Percentiles rank a stretch among this genome's conserved stretches.
Evolutionary conservation across 805 yeast species (phyloP).

Genomic region (Wickerhamomyces bovis): DNA sequence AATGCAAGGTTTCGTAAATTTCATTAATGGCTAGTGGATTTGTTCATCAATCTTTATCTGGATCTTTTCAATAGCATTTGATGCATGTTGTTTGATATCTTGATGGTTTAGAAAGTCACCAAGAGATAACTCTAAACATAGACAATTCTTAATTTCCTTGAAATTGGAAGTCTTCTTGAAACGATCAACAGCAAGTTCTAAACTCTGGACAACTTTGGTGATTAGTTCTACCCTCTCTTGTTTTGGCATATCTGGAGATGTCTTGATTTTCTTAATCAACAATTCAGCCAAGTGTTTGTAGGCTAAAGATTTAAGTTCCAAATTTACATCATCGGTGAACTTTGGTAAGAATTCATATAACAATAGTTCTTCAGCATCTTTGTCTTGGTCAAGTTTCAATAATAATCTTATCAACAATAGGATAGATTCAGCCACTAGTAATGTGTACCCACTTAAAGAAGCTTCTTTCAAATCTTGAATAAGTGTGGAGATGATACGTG

Average conservation of each 20-base stretch:
- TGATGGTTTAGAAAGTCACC: conserved; percentile 27
- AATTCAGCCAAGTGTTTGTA: conserved; percentile 29
- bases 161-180: conserved; percentile 35
- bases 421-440: conserved; percentile 41
- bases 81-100: conserved; percentile 25
- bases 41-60: not conserved
- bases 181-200: conserved; percentile 40
- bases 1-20: not conserved
- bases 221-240: conserved; percentile 1
- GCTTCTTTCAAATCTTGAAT: conserved; percentile 46
- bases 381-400: conserved; percentile 31
- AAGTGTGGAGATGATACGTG: conserved; percentile 44
- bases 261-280: conserved; percentile 10
- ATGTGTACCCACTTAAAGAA: conserved; percentile 37
- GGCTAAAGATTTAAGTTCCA: conserved; percentile 34
- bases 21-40: conserved; percentile 1
- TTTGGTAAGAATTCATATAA: conserved; percentile 38
- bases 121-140: conserved; percentile 33
- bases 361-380: conserved; percentile 40
- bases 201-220: conserved; percentile 29
- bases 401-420: conserved; percentile 41
- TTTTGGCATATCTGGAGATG: not conserved
- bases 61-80: not conserved
- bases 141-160: conserved; percentile 33
- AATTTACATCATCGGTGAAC: conserved; percentile 34